Percentiles rank a stretch among this genome's conserved stretches.
phyloP scores from a whole-genome alignment of 805 yeast species.

The Kodamaea sagamina region DNA sequence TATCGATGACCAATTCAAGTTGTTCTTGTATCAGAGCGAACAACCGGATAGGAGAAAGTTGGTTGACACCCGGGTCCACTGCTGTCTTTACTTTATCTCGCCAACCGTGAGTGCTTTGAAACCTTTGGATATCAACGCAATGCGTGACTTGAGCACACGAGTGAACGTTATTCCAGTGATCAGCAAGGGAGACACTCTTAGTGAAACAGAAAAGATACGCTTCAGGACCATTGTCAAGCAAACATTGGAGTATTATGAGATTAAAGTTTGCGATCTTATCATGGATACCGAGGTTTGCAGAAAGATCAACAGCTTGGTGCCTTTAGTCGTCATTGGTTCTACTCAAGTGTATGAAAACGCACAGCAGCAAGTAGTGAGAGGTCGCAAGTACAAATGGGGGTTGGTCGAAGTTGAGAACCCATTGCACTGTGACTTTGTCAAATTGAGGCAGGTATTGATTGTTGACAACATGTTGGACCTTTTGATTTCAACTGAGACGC shows the following conservation, averaged over 20 bases:
- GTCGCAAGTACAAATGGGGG: constrained; percentile 78
- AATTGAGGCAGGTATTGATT: constrained; percentile 64
- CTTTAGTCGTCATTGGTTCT: constrained; percentile 74
- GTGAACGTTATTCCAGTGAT: constrained; percentile 44
- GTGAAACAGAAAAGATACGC: constrained; percentile 24
- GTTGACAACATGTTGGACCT: constrained; percentile 76
- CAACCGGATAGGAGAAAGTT: constrained; percentile 31
- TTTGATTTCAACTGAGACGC: constrained; percentile 71
- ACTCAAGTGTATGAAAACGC: constrained; percentile 32
- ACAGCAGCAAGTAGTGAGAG: constrained; percentile 25
- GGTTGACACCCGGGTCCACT: constrained; percentile 74
- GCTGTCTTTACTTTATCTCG: constrained; percentile 77
- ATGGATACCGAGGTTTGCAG: constrained; percentile 26
- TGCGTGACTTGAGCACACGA: constrained; percentile 34
- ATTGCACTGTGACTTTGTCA: constrained; percentile 72
- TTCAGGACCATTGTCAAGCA: constrained; percentile 30
- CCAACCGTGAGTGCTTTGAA: constrained; percentile 53
- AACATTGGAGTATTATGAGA: constrained; percentile 26
- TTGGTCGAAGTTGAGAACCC: constrained; percentile 78
- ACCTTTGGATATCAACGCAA: constrained; percentile 37
- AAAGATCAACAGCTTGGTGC: constrained; percentile 48
- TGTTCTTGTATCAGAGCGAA: constrained; percentile 69
- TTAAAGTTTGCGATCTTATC: constrained; percentile 35
- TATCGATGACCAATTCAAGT: constrained; percentile 77
- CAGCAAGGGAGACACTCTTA: constrained; percentile 39